Base-by-base conservation (phyloP, 2,329 filamentous ascomycete genomes). In the Paracorniculantispora psalliotae region DNA sequence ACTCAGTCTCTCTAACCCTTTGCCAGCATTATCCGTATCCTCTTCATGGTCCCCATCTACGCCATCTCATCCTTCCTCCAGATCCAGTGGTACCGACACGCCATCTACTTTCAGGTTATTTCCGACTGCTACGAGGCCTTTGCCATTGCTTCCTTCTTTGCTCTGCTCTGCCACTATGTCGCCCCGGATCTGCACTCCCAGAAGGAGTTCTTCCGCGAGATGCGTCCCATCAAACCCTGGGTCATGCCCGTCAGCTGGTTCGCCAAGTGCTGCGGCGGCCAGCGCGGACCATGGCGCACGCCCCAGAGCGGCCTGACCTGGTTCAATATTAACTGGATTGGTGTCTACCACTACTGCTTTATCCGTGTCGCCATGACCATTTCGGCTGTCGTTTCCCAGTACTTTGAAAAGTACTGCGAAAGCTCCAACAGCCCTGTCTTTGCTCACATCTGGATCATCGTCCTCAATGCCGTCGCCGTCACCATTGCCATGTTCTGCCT, bases 101-200 rank as follows among this genome's bases (percentile, higher is more conserved):
- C 88, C 51, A 83, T 94, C 59, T 96, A 96, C 75, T 94, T 88
- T 71, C 82, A 90, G 68, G 86, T 94, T 55, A 77, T 93, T 46
- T 85, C 89, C 67, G 89, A 94, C 71, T 93, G 90, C 74, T 96
- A 96, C 72, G 91, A 96, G 75, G 90, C 91, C 12, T 93, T 96
- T 67, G 90, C 90, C 59, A 92, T 96, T 63, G 87, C 89, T 30
- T 90, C 89, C 63, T 96, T 96, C 78, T 96, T 96, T 74, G 85
- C 88, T 9, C 78, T 96, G 49, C 76, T 96, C 68, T 94, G 90
- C 71, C 83, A 91, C 68, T 94, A 94, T 72, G 81, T 91, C 62
- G 89, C 88, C 5, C 88, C 89, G 8, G 85, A 87, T 65, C 75
- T 96, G 23, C 90, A 92, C 71, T 81, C 85, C 26, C 91, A 96